Percentiles rank a stretch among this genome's conserved stretches.
Evolutionary conservation across 345 rosid species (phyloP).

Genomic region (Raphanus raphanistrum): DNA sequence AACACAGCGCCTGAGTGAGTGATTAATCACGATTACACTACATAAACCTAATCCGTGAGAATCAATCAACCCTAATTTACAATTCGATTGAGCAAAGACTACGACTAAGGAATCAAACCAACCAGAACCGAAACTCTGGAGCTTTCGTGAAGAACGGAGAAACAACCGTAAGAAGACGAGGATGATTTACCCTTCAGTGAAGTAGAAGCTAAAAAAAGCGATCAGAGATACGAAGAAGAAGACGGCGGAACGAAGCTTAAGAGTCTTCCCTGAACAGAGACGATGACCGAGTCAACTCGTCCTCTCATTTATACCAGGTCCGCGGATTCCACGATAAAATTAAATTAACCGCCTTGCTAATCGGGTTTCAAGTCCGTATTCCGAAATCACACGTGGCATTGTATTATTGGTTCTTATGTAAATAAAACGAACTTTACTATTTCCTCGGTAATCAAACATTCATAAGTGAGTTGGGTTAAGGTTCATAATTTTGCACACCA

Average conservation of each 20-base stretch:
- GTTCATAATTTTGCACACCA: neutral
- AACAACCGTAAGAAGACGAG: neutral
- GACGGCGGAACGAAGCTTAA: neutral
- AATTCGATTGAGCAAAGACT: neutral
- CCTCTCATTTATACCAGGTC: neutral
- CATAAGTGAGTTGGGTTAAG: neutral
- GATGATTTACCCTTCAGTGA: neutral
- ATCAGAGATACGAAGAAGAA: constrained; percentile 14
- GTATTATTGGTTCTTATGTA: neutral
- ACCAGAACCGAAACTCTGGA: neutral
- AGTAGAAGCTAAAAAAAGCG: neutral
- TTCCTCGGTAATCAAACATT: neutral
- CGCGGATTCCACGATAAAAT: constrained; percentile 14
- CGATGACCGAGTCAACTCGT: constrained; percentile 24
- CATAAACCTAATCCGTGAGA: neutral
- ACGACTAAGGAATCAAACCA: constrained; percentile 1
- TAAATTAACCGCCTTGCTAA: neutral
- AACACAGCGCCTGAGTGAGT: neutral
- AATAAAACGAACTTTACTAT: neutral
- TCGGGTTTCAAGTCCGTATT: constrained; percentile 12
- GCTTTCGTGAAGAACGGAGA: neutral
- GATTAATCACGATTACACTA: neutral
- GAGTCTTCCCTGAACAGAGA: neutral
- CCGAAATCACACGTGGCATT: neutral
- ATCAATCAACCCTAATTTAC: neutral